A percentile compares a stretch with the other conserved stretches of the same genome.
phyloP scores from a whole-genome alignment of 192 early-diverging fungal genomes.

The Dispira simplex region DNA sequence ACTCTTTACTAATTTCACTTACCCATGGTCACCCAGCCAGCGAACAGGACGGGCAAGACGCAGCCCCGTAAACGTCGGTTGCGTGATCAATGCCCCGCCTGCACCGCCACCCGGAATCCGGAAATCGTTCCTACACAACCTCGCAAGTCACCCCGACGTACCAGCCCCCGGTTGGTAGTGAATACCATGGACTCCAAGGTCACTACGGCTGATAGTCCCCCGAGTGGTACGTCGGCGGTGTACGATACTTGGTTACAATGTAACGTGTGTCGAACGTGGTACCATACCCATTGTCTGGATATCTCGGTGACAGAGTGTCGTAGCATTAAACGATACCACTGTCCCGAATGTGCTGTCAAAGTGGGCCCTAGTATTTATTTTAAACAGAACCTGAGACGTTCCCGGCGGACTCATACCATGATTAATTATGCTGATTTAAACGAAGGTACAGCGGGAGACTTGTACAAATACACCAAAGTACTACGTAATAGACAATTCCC shows the following conservation, averaged over 20 bases:
- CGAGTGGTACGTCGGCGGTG: background rate
- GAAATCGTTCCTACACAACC: too few relatives aligned
- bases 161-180: too few relatives aligned
- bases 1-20: too few relatives aligned
- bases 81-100: too few relatives aligned
- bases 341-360: background rate
- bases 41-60: too few relatives aligned
- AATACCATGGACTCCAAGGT: too few relatives aligned
- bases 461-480: constrained; percentile 55
- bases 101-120: too few relatives aligned
- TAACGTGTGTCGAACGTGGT: background rate
- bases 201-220: too few relatives aligned
- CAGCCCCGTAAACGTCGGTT: too few relatives aligned
- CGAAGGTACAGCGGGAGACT: constrained; percentile 44
- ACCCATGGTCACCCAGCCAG: too few relatives aligned
- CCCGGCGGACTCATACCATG: constrained; percentile 26
- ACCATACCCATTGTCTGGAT: background rate
- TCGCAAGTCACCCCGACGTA: too few relatives aligned
- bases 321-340: background rate
- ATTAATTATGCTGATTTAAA: constrained; percentile 68
- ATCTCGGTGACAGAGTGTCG: background rate
- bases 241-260: constrained; percentile 1
- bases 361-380: background rate
- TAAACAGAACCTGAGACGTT: constrained; percentile 10
- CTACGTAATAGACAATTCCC: constrained; percentile 39